Percentiles rank a stretch among this genome's conserved stretches.
Conservation (phyloP, 306 rosid genomes). For the Adenanthera pavonina region DNA sequence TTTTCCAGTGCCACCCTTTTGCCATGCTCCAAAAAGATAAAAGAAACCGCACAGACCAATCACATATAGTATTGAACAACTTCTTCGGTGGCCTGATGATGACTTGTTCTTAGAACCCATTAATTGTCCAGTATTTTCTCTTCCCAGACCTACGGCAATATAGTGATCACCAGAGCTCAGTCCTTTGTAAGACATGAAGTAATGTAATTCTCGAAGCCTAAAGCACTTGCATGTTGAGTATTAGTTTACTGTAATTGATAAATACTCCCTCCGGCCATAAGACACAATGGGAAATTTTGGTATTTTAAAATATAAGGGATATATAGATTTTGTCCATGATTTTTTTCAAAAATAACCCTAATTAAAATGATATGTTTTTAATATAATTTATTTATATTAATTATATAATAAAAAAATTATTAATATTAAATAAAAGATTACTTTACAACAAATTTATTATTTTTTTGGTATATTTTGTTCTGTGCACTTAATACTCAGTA, state of each 20-base stretch:
- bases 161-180: conserved; percentile 31
- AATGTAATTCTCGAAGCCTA: conserved; percentile 17
- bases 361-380: too few species aligned
- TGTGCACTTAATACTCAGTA: too few species aligned
- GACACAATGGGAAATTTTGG: too few species aligned
- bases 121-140: conserved; percentile 9
- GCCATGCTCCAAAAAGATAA: conserved; percentile 97
- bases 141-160: conserved; percentile 30
- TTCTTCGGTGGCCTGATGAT: conserved; percentile 55
- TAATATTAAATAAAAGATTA: too few species aligned
- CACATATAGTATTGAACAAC: conserved; percentile 71
- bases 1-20: conserved; percentile 84
- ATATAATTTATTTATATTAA: too few species aligned
- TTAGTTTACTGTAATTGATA: not conserved
- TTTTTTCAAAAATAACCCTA: too few species aligned
- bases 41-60: conserved; percentile 80
- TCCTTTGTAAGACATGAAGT: conserved; percentile 9
- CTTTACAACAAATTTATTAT: too few species aligned
- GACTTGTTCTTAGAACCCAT: conserved; percentile 76
- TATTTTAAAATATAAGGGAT: too few species aligned
- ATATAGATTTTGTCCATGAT: too few species aligned
- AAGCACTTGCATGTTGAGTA: not conserved
- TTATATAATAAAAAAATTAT: too few species aligned
- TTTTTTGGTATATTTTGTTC: too few species aligned
- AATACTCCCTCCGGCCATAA: too few species aligned